A percentile compares a stretch with the other conserved stretches of the same genome.
Evolutionary conservation across 306 rosid genomes (phyloP).

Genomic region (Arachis stenosperma): DNA sequence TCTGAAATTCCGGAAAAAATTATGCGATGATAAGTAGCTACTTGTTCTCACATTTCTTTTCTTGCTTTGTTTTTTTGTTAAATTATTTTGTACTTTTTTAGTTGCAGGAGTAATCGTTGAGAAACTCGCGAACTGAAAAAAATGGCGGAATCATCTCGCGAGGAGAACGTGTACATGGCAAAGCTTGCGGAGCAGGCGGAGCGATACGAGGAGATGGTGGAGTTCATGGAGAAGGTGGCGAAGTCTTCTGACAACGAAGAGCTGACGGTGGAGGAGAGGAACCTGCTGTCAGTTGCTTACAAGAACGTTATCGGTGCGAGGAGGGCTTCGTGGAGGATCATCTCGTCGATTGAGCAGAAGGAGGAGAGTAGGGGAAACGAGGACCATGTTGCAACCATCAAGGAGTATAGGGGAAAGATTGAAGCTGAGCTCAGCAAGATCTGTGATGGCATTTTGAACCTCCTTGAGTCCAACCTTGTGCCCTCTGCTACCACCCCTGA

Average conservation of each 20-base stretch:
- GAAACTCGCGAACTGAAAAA: not conserved
- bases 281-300: constrained; percentile 91
- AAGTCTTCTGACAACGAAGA: constrained; percentile 84
- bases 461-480: constrained; percentile 83
- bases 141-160: constrained; percentile 61
- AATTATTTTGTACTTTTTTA: not conserved
- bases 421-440: constrained; percentile 91
- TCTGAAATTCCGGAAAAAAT: not conserved
- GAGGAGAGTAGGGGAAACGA: constrained; percentile 94
- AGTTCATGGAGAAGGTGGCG: constrained; percentile 93
- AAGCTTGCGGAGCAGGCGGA: constrained; percentile 93
- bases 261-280: constrained; percentile 88
- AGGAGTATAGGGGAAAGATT: constrained; percentile 85
- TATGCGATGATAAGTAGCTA: not conserved
- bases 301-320: constrained; percentile 95
- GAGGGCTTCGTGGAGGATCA: constrained; percentile 98
- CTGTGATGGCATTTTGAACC: constrained; percentile 87
- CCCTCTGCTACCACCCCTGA: constrained; percentile 83
- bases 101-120: constrained; percentile 14
- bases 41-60: too few relatives aligned
- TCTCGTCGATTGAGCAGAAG: constrained; percentile 97
- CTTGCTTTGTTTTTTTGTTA: not conserved
- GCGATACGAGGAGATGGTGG: constrained; percentile 95
- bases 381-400: constrained; percentile 72
- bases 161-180: constrained; percentile 92